These are phyloP conservation scores for Nevesoporus exiguus DNA, from an alignment of 768 basidiomycete genomes.

Conservation along the genomic window DNA sequence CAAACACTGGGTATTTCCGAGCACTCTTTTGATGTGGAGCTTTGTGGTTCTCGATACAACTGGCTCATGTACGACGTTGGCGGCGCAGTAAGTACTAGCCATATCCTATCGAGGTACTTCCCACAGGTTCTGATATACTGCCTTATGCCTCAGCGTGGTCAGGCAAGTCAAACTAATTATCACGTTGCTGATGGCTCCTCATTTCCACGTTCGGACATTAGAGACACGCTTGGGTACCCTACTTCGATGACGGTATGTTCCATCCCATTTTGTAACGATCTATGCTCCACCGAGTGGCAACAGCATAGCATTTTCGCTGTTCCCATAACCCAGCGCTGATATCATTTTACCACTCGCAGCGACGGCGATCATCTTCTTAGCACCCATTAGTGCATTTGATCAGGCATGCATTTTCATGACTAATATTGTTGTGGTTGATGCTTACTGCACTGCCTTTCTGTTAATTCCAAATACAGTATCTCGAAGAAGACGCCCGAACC, in stretches of 20 bases:
- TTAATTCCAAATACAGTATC: constrained; percentile 48
- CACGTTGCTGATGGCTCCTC: constrained; percentile 12
- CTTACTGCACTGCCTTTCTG: constrained; percentile 13
- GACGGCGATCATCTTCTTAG: constrained; percentile 82
- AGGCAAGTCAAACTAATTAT: constrained; percentile 39
- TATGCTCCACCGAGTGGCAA: constrained; percentile 10
- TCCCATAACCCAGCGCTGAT: constrained; percentile 10
- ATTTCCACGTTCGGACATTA: constrained; percentile 29
- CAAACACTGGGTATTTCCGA: constrained; percentile 80
- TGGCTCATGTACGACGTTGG: constrained; percentile 86
- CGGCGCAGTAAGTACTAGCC: constrained; percentile 57
- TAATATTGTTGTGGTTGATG: neutral
- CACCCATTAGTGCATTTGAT: constrained; percentile 84
- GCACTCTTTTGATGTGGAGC: constrained; percentile 65
- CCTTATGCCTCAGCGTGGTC: constrained; percentile 46
- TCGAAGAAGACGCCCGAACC: constrained; percentile 76
- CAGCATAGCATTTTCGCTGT: constrained; percentile 18
- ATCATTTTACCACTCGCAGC: constrained; percentile 38
- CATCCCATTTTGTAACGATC: constrained; percentile 4
- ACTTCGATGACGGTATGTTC: constrained; percentile 74
- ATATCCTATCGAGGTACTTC: neutral
- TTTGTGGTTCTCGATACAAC: constrained; percentile 59
- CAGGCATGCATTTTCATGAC: constrained; percentile 47
- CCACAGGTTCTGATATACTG: constrained; percentile 2
- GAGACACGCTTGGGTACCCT: constrained; percentile 81